A percentile compares a stretch with the other conserved stretches of the same genome.
These are phyloP conservation scores for Suillus lakei DNA, from an alignment of 768 basidiomycete species.

Conservation along the genomic window DNA sequence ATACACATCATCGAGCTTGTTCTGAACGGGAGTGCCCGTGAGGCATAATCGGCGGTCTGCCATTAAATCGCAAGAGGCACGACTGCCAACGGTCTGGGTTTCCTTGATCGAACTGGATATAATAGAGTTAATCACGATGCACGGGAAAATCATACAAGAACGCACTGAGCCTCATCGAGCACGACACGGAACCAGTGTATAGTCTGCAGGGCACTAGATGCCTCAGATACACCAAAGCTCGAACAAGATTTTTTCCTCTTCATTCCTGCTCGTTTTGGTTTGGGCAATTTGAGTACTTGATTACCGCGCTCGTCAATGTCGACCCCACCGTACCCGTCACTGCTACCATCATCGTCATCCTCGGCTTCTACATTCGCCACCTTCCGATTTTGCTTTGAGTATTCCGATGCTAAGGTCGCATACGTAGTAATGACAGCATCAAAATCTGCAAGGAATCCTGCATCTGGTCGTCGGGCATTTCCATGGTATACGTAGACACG, in stretches of 20 bases:
- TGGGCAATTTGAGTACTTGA: conserved; percentile 59
- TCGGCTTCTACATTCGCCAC: conserved; percentile 61
- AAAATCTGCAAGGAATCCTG: conserved; percentile 88
- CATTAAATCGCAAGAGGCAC: conserved; percentile 93
- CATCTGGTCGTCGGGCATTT: conserved; percentile 82
- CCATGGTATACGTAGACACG: conserved; percentile 97
- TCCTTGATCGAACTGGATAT: conserved; percentile 90
- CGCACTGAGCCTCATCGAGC: conserved; percentile 94
- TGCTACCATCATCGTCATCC: conserved; percentile 68
- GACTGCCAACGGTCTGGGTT: conserved; percentile 89
- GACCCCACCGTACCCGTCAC: conserved; percentile 61
- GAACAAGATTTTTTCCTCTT: conserved; percentile 64
- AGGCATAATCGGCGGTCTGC: conserved; percentile 93
- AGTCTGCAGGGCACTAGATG: conserved; percentile 85
- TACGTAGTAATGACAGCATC: conserved; percentile 98
- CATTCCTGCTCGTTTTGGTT: conserved; percentile 68
- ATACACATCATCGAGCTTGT: conserved; percentile 97
- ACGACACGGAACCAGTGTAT: conserved; percentile 97
- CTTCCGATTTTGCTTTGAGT: conserved; percentile 83
- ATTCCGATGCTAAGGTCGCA: conserved; percentile 94
- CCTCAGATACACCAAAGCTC: conserved; percentile 51
- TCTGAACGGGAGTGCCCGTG: conserved; percentile 99
- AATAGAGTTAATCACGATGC: conserved; percentile 4
- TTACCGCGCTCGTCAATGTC: conserved; percentile 75
- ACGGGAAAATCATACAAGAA: conserved; percentile 22